phyloP scores from a whole-genome alignment of 2,329 filamentous ascomycete genomes.

The Colletotrichum tofieldiae region DNA sequence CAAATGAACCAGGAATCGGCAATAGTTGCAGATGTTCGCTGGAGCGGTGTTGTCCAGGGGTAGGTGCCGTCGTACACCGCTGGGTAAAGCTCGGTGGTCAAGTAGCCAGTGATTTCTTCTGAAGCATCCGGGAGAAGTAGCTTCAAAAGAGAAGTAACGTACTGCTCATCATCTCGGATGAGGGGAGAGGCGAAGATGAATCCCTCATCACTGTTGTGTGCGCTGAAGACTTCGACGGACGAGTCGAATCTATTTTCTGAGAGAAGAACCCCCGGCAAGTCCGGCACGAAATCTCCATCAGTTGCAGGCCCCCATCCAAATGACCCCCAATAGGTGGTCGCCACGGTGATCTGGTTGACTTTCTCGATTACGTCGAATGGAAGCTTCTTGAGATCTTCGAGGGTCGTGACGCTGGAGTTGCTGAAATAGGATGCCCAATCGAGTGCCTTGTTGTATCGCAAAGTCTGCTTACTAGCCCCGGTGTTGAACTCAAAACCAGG shows the following conservation, averaged over 20 bases:
- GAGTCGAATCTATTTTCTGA: slow-evolving; percentile 21
- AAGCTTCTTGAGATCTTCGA: background rate
- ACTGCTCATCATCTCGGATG: slow-evolving; percentile 54
- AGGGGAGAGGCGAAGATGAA: slow-evolving; percentile 60
- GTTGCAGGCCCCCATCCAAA: slow-evolving; percentile 22
- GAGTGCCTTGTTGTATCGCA: background rate
- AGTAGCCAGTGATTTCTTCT: background rate
- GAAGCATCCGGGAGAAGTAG: background rate
- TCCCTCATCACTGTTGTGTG: slow-evolving; percentile 67
- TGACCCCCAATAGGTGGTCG: background rate
- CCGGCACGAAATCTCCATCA: slow-evolving; percentile 36
- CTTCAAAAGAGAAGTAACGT: background rate
- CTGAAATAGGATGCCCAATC: background rate
- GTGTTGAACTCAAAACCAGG: background rate
- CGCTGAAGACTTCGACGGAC: slow-evolving; percentile 38
- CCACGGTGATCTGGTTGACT: background rate
- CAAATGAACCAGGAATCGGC: background rate
- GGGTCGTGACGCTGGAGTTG: background rate
- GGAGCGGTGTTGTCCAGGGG: slow-evolving; percentile 49
- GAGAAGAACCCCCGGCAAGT: slow-evolving; percentile 30
- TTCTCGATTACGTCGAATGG: background rate
- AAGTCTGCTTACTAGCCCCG: background rate
- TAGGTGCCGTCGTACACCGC: slow-evolving; percentile 8
- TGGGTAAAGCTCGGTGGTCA: slow-evolving; percentile 59
- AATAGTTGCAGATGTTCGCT: slow-evolving; percentile 46